These are phyloP conservation scores for Solioccasus polychromus DNA, from an alignment of 768 basidiomycete genomes.

Conservation along the genomic window DNA sequence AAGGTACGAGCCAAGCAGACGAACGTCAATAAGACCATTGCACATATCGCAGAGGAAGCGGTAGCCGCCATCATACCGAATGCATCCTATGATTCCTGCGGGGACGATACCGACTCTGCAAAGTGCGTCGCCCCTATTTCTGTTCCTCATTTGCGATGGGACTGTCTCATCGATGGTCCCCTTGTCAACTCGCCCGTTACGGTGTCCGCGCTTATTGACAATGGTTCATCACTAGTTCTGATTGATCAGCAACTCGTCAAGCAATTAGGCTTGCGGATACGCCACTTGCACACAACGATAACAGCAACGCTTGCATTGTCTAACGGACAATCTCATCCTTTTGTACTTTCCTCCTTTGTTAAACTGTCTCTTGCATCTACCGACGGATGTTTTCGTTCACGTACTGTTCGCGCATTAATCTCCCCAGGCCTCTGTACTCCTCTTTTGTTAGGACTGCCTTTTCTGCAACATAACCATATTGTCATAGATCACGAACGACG, in stretches of 20 bases:
- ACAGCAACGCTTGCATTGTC: background rate
- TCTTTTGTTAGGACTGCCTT: conserved; percentile 35
- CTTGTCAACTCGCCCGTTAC: background rate
- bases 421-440: conserved; percentile 22
- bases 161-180: conserved; percentile 10
- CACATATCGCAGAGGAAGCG: background rate
- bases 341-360: conserved; percentile 13
- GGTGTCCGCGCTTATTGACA: conserved; percentile 25
- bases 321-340: background rate
- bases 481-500: conserved; percentile 23
- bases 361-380: conserved; percentile 7
- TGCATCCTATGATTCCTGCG: conserved; percentile 1
- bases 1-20: background rate
- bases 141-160: conserved; percentile 9
- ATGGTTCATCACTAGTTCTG: conserved; percentile 31
- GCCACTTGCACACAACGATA: background rate
- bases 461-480: conserved; percentile 33
- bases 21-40: background rate
- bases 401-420: conserved; percentile 24
- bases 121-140: conserved; percentile 8
- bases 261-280: conserved; percentile 1
- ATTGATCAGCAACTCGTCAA: conserved; percentile 24
- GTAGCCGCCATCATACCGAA: conserved; percentile 3
- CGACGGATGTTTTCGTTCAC: too few relatives aligned
- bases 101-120: background rate